Base-by-base conservation (phyloP, 306 rosid species). In the Adenanthera pavonina region DNA sequence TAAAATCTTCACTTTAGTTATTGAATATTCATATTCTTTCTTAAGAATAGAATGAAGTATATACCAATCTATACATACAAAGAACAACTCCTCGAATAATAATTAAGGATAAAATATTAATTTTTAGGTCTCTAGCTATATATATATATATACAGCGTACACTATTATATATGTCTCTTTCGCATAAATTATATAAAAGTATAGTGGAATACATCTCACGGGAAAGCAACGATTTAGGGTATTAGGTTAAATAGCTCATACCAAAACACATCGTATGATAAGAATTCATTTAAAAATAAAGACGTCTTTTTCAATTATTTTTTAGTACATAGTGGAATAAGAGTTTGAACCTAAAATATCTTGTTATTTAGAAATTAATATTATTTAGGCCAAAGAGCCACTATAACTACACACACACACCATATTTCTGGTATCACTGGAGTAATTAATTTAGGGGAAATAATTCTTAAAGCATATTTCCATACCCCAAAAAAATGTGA, bases 191-290 rank as follows among this genome's bases (percentile, higher is more conserved):
- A 68, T 67, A 38, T 5, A 68, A 19, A 41, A 68, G 3, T 68
- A 43, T 2, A 19, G 4, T n/a, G 73, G 53, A 43, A 68, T 68
- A 9, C 73, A 67, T 67, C 72, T 25, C 73, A 41, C 25, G 72
- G 49, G 34, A 65, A 65, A 15, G 47, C 11, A 65, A 16, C 51
- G 9, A 41, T 15, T n/a, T n/a, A 17, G 33, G 30, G n/a, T n/a
- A 36, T 13, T 19, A 57, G 64, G 64, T 20, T n/a, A n/a, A n/a
- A 36, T 36, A 36, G 4, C 4, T 36, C 4, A 36, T 36, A 2
- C 4, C 40, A 36, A 41, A 41, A n/a, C n/a, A 41, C 0, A 41
- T 41, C 44, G 7, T 41, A 57, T 56, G 11, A 57, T 59, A 20
- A 25, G 38, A 59, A 12, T 13, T 60, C 41, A 12, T 61, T 61